Evolutionary conservation across 2,329 filamentous ascomycete genomes (phyloP).

Genomic region (Pyrenochaeta sp.): DNA sequence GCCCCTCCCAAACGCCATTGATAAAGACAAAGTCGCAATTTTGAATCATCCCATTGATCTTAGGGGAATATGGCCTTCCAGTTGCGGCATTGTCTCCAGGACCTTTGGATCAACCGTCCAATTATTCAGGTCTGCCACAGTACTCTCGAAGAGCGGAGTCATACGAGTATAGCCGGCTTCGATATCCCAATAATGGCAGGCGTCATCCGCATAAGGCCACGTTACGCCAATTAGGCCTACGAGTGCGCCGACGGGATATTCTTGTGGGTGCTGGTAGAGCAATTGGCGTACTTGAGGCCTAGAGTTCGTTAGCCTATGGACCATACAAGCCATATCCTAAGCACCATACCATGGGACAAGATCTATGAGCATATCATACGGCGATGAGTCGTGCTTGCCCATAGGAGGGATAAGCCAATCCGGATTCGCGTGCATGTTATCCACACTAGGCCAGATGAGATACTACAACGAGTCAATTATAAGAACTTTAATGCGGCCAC

Average conservation of each 20-base stretch:
- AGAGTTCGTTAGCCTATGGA: conserved; percentile 16
- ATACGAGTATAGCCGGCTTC: conserved; percentile 42
- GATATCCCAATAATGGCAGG: conserved; percentile 48
- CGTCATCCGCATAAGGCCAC: conserved; percentile 46
- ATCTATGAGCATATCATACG: conserved; percentile 44
- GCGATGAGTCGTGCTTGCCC: conserved; percentile 36
- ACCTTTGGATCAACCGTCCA: conserved; percentile 46
- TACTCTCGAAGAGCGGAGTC: conserved; percentile 43
- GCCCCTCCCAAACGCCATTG: conserved; percentile 7
- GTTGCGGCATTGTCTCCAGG: conserved; percentile 41
- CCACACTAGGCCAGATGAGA: conserved; percentile 47
- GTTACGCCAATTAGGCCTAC: conserved; percentile 38
- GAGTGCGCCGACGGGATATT: conserved; percentile 36
- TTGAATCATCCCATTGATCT: conserved; percentile 19
- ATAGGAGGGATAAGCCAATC: conserved; percentile 44
- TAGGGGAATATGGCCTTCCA: conserved; percentile 39
- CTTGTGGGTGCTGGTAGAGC: conserved; percentile 41
- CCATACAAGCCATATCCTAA: neutral
- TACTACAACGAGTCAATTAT: no score
- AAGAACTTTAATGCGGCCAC: no score
- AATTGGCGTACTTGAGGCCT: conserved; percentile 46
- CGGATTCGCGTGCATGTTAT: conserved; percentile 44
- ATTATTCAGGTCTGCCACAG: conserved; percentile 39
- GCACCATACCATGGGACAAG: conserved; percentile 43
- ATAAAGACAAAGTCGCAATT: conserved; percentile 3